phyloP scores from a whole-genome alignment of 768 basidiomycete species.

The Cystofilobasidium bisporidii region DNA sequence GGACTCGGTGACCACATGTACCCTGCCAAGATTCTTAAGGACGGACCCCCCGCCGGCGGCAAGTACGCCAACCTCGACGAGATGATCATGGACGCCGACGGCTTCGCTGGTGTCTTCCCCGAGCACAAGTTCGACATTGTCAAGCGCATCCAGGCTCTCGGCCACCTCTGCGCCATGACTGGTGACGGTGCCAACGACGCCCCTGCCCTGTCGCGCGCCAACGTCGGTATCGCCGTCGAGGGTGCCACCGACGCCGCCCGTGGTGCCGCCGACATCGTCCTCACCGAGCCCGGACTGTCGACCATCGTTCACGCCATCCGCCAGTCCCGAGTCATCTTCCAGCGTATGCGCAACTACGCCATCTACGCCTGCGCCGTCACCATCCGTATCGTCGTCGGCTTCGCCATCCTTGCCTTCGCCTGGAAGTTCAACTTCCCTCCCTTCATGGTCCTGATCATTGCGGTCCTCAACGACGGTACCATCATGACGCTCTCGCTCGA shows the following conservation, averaged over 20 bases:
- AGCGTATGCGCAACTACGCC: conserved; percentile 98
- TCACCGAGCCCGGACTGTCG: conserved; percentile 96
- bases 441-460: conserved; percentile 98
- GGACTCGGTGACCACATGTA: conserved; percentile 99
- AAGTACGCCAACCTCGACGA: conserved; percentile 79
- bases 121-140: conserved; percentile 99
- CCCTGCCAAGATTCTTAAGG: conserved; percentile 96
- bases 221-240: conserved; percentile 98
- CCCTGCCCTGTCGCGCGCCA: conserved; percentile 92
- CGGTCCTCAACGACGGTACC: conserved; percentile 92
- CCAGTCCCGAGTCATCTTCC: conserved; percentile 97
- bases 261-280: conserved; percentile 94
- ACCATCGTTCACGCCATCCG: conserved; percentile 99
- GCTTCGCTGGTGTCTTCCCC: conserved; percentile 98
- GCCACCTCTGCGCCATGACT: conserved; percentile 67
- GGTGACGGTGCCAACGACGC: conserved; percentile 99
- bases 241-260: conserved; percentile 98
- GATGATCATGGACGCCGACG: conserved; percentile 99
- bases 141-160: conserved; percentile 92
- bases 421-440: conserved; percentile 99
- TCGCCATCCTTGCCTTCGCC: conserved; percentile 86
- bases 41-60: conserved; percentile 78
- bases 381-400: conserved; percentile 97
- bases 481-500: conserved; percentile 94
- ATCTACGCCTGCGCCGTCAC: conserved; percentile 56